A percentile compares a stretch with the other conserved stretches of the same genome.
Conservation (phyloP, 805 yeast genomes). For the Ascoidea tarda region DNA sequence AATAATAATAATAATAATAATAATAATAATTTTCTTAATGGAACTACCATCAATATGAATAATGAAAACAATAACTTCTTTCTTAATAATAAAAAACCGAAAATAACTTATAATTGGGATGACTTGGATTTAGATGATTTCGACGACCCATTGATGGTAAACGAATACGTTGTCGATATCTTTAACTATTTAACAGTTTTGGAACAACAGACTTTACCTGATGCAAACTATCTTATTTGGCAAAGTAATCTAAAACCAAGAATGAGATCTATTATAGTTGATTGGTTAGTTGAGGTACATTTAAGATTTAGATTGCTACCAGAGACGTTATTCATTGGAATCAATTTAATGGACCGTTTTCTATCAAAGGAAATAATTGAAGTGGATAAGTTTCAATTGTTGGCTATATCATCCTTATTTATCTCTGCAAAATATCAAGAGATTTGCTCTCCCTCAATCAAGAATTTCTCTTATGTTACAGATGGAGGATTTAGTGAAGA, state of each 20-base stretch:
- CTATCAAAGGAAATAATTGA: constrained; percentile 62
- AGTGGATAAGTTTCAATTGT: constrained; percentile 66
- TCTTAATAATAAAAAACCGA: constrained; percentile 3
- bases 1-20: neutral
- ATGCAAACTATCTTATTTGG: constrained; percentile 47
- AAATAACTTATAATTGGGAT: constrained; percentile 37
- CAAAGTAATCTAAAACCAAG: constrained; percentile 62
- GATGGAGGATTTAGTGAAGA: constrained; percentile 75
- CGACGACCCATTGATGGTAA: constrained; percentile 78
- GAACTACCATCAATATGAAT: constrained; percentile 26
- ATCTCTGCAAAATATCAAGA: constrained; percentile 92
- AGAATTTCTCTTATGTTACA: constrained; percentile 76
- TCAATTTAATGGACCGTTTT: constrained; percentile 79
- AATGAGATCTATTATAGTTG: constrained; percentile 79
- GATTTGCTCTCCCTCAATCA: constrained; percentile 74
- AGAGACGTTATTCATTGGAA: constrained; percentile 73
- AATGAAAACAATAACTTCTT: constrained; percentile 4
- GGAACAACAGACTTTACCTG: constrained; percentile 64
- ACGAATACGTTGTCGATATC: constrained; percentile 83
- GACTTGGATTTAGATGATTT: constrained; percentile 58
- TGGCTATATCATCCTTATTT: constrained; percentile 76
- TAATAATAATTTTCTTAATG: neutral
- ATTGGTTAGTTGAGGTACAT: constrained; percentile 90
- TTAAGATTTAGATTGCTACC: constrained; percentile 69
- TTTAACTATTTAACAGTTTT: constrained; percentile 64